A percentile compares a stretch with the other conserved stretches of the same genome.
Evolutionary conservation across 768 basidiomycete species (phyloP).

Genomic region (Clavaria fumosa): DNA sequence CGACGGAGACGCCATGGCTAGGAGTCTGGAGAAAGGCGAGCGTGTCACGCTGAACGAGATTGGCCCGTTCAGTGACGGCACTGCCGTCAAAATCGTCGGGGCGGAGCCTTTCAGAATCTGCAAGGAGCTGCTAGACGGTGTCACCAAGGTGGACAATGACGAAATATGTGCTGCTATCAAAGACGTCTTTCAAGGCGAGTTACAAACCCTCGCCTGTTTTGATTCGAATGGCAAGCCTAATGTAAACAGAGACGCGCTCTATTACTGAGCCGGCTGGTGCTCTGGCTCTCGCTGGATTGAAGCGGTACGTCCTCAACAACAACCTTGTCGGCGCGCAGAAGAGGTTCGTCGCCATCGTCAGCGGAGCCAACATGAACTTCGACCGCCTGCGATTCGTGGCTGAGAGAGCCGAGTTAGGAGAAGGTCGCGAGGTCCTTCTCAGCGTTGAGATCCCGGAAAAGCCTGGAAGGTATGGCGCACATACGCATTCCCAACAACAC

Average conservation of each 20-base stretch:
- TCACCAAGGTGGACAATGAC: slow-evolving; percentile 83
- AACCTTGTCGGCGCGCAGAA: slow-evolving; percentile 70
- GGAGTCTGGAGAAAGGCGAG: slow-evolving; percentile 66
- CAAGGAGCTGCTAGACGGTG: slow-evolving; percentile 62
- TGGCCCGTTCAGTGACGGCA: slow-evolving; percentile 94
- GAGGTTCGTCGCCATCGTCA: slow-evolving; percentile 82
- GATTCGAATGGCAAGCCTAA: slow-evolving; percentile 1
- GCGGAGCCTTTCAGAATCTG: slow-evolving; percentile 92
- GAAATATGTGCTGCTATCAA: slow-evolving; percentile 98
- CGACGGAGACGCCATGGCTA: slow-evolving; percentile 89
- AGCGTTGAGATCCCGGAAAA: slow-evolving; percentile 90
- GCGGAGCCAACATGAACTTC: slow-evolving; percentile 99
- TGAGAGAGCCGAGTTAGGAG: slow-evolving; percentile 94
- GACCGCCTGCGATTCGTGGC: slow-evolving; percentile 94
- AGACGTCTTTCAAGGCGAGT: slow-evolving; percentile 89
- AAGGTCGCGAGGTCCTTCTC: slow-evolving; percentile 84
- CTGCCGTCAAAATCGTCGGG: slow-evolving; percentile 91
- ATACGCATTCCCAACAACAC: no score
- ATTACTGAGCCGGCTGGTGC: slow-evolving; percentile 96
- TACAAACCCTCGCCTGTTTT: neutral
- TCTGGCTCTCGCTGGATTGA: slow-evolving; percentile 80
- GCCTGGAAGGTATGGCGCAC: slow-evolving; percentile 61
- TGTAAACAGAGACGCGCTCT: slow-evolving; percentile 68
- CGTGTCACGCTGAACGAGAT: slow-evolving; percentile 78
- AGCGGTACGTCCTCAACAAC: slow-evolving; percentile 71